Conservation (phyloP, 345 rosid species). For the Luvunga scandens region DNA sequence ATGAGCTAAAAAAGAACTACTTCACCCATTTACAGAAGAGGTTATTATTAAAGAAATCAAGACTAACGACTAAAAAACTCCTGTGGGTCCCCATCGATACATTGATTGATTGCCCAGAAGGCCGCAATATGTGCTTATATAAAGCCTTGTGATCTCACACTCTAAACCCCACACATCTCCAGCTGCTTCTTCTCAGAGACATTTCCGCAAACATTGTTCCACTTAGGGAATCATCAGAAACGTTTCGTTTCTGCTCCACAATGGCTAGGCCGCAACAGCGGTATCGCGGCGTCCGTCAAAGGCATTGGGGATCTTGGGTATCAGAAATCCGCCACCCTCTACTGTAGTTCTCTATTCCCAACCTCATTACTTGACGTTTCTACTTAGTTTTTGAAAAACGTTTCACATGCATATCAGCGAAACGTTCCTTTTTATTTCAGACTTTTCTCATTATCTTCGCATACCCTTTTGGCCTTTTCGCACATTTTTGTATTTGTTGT, state of each 20-base stretch:
- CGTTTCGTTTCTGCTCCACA: slow-evolving; percentile 13
- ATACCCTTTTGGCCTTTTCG: not conserved
- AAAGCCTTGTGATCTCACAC: slow-evolving; percentile 8
- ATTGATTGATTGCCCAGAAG: slow-evolving; percentile 15
- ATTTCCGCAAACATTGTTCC: slow-evolving; percentile 24
- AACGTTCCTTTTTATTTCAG: not conserved
- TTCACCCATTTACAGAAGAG: not conserved
- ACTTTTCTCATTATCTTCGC: not conserved
- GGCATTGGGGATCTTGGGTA: slow-evolving; percentile 89
- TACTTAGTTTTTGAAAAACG: not conserved
- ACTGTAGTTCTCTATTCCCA: slow-evolving; percentile 35
- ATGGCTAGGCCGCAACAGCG: slow-evolving; percentile 69
- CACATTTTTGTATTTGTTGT: not conserved
- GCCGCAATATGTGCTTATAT: slow-evolving; percentile 40
- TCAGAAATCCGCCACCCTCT: slow-evolving; percentile 79
- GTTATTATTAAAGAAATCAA: not conserved
- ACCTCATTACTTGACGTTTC: not conserved
- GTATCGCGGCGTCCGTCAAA: slow-evolving; percentile 71
- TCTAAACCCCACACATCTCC: not conserved
- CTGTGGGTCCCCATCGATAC: slow-evolving; percentile 19
- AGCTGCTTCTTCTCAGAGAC: slow-evolving; percentile 11
- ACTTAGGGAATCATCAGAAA: not conserved
- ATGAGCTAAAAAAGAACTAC: not conserved
- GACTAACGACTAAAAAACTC: not conserved
- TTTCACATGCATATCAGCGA: not conserved